Base-by-base conservation (phyloP, 805 yeast genomes). In the Kodamaea hsintzibuensis region DNA sequence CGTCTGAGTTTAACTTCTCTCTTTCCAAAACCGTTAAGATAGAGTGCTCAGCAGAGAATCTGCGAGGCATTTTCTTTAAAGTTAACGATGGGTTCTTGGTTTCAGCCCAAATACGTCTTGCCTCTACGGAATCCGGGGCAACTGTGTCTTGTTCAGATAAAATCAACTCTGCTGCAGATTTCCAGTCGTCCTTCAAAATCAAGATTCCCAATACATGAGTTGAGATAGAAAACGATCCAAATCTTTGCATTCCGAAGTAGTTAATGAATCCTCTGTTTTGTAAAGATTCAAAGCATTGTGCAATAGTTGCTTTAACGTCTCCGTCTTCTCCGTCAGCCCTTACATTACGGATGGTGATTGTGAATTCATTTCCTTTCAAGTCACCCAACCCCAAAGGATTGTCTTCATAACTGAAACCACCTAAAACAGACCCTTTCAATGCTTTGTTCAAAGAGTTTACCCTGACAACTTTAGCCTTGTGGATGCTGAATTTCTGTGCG, bases 201-300 rank as follows among this genome's bases (percentile, higher is more conserved):
- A 79, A 79, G 57, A 82, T 82, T 48, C 99, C 99, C 51, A 92
- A 78, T 30, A 79, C 81, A 69, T 95, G 98, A 0, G 99, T 92
- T 2, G 98, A 90, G 27, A 91, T 79, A 10, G 97, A 89, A 65
- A 91, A 93, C 0, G 99, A 92, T 27, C 99, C 99, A 68, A 95
- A 95, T 65, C 99, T 78, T 75, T 95, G 99, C 92, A 95, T 87
- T n/a, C 99, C 99, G 68, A 82, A 95, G 66, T 95, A 95, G 69
- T 95, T 95, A 58, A 95, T 87, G 64, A 90, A 95, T 0, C 99
- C 99, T 27, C 80, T 76, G 1, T 75, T 76, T 49, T 76, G 74
- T 50, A 93, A 73, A 0, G 90, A 80, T 4, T 74, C 65, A 59
- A 92, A 77, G 22, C 91, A 80, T 8, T 73, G 66, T 12, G 69